These are phyloP conservation scores for Scedosporium minutisporum DNA, from an alignment of 2,329 filamentous ascomycete genomes.

Conservation along the genomic window DNA sequence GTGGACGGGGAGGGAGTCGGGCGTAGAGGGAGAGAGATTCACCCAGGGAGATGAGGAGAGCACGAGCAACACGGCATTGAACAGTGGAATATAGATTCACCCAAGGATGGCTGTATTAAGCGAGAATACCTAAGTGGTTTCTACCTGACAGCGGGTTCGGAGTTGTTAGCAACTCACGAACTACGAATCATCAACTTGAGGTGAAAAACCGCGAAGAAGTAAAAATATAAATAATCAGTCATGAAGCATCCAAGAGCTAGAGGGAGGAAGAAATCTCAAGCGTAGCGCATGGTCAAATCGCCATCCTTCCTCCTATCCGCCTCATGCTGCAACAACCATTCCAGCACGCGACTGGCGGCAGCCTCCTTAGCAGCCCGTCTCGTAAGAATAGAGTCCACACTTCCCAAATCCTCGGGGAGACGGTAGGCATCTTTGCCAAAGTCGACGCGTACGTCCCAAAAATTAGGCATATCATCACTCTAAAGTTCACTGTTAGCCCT, in stretches of 20 bases:
- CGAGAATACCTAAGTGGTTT: no score
- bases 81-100: neutral
- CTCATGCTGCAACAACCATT: conserved; percentile 15
- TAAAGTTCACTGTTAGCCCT: neutral
- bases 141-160: no score
- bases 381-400: conserved; percentile 23
- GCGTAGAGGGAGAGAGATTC: neutral
- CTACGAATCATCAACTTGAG: conserved; percentile 7
- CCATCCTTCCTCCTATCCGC: conserved; percentile 12
- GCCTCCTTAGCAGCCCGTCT: conserved; percentile 26
- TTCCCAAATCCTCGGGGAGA: conserved; percentile 22
- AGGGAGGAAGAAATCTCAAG: neutral
- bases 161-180: neutral
- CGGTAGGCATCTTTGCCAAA: conserved; percentile 8
- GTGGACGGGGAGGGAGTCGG: conserved; percentile 18
- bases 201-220: conserved; percentile 3
- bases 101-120: no score
- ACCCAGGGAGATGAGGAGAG: neutral
- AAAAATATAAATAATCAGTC: conserved; percentile 4
- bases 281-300: neutral
- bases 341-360: conserved; percentile 18
- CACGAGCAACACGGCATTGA: neutral
- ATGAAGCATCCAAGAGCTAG: neutral
- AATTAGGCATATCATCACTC: neutral
- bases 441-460: neutral